Percentiles rank a stretch among this genome's conserved stretches.
These are phyloP conservation scores for Paraglomus brasilianum DNA, from an alignment of 192 early-diverging fungal species.

Conservation along the genomic window DNA sequence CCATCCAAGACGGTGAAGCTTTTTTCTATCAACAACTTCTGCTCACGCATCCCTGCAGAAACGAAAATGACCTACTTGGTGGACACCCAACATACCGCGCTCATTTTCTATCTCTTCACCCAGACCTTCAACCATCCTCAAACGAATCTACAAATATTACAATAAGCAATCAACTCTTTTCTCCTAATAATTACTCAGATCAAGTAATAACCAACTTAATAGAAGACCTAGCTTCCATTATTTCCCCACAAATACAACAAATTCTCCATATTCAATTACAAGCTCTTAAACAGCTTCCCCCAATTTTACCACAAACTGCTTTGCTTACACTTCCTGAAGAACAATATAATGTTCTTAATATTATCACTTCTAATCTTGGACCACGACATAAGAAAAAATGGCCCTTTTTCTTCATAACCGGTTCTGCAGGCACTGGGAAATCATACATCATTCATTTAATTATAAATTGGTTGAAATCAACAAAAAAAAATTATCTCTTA, in stretches of 20 bases:
- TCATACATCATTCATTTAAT: background rate
- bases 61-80: background rate
- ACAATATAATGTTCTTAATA: background rate
- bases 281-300: background rate
- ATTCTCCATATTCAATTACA: conserved; percentile 7
- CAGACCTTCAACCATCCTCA: background rate
- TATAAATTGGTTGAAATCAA: background rate
- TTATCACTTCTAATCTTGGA: conserved; percentile 1
- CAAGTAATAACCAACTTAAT: no score
- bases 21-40: background rate
- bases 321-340: background rate
- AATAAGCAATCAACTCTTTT: no score
- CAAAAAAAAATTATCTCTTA: background rate
- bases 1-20: background rate
- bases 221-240: no score
- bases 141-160: no score
- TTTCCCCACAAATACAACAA: no score
- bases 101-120: background rate
- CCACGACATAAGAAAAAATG: background rate
- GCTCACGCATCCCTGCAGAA: background rate
- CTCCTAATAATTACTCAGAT: no score
- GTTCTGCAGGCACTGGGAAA: conserved; percentile 4
- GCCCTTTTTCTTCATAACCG: conserved; percentile 16
- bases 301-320: background rate
- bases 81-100: background rate